phyloP scores from a whole-genome alignment of 164 flowering plant species.

The Vitis rupestris region DNA sequence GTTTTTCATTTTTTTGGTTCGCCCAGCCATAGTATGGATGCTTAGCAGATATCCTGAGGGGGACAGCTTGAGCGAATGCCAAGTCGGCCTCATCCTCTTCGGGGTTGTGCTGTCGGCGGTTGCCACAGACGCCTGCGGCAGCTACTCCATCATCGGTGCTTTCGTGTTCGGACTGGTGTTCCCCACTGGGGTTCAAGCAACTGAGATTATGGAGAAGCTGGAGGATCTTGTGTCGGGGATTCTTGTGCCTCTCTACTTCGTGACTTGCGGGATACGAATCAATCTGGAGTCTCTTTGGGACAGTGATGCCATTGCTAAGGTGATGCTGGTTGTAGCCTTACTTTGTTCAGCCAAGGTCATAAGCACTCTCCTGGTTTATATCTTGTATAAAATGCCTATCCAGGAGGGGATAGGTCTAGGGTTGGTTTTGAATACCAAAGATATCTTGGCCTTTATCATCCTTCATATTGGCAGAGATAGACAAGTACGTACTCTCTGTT shows the following conservation, averaged over 20 bases:
- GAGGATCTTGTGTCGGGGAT: slow-evolving; percentile 36
- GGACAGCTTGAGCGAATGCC: slow-evolving; percentile 18
- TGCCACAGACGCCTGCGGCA: slow-evolving; percentile 26
- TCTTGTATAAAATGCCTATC: slow-evolving; percentile 1
- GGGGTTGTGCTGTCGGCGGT: slow-evolving; percentile 19
- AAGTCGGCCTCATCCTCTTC: slow-evolving; percentile 18
- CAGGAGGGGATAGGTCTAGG: slow-evolving; percentile 35
- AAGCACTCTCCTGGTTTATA: slow-evolving; percentile 3
- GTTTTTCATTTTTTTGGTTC: slow-evolving; percentile 12
- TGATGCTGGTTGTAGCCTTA: slow-evolving; percentile 3
- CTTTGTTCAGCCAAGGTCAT: slow-evolving; percentile 19
- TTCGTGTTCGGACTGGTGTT: slow-evolving; percentile 38
- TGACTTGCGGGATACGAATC: slow-evolving; percentile 22
- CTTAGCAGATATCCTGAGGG: slow-evolving; percentile 8
- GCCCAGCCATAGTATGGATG: slow-evolving; percentile 25
- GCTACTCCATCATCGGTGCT: slow-evolving; percentile 40
- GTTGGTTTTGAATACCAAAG: slow-evolving; percentile 39
- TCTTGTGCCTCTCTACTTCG: slow-evolving; percentile 35
- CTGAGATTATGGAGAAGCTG: slow-evolving; percentile 23
- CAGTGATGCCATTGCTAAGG: background rate
- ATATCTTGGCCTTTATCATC: slow-evolving; percentile 32
- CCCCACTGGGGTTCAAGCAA: slow-evolving; percentile 29
- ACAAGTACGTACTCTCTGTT: slow-evolving; percentile 18
- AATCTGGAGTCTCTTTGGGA: background rate
- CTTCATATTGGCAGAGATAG: slow-evolving; percentile 28